These are phyloP conservation scores for Mucor saturninus DNA, from an alignment of 371 early-diverging fungal genomes.

Conservation along the genomic window DNA sequence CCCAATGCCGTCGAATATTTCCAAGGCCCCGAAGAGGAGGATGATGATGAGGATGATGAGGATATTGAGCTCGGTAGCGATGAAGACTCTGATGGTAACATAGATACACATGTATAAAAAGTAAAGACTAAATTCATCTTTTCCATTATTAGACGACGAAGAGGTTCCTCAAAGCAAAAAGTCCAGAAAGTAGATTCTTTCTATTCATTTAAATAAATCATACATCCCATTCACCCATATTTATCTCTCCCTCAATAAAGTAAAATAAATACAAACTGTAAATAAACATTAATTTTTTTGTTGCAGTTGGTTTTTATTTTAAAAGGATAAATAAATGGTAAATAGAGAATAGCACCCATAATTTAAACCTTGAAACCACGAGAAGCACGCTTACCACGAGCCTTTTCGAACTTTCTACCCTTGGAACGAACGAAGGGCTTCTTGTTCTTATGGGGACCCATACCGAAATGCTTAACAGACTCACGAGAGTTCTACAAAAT, in stretches of 20 bases:
- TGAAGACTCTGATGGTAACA: slow-evolving; percentile 23
- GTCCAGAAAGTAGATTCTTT: slow-evolving; percentile 15
- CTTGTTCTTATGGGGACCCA: slow-evolving; percentile 71
- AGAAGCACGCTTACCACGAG: slow-evolving; percentile 98
- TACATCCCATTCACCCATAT: neutral
- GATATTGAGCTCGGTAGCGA: slow-evolving; percentile 46
- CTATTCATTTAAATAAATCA: slow-evolving; percentile 14
- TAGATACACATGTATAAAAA: too few relatives aligned
- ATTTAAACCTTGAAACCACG: slow-evolving; percentile 92
- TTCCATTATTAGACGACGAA: slow-evolving; percentile 14
- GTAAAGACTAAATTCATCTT: neutral
- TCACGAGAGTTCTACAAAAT: slow-evolving; percentile 77
- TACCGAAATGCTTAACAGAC: slow-evolving; percentile 88
- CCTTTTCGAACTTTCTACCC: slow-evolving; percentile 99
- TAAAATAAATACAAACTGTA: too few relatives aligned
- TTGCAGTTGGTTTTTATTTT: too few relatives aligned
- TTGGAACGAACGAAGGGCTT: slow-evolving; percentile 96
- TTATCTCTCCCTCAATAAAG: too few relatives aligned
- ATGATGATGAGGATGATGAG: slow-evolving; percentile 34
- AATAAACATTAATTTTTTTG: too few relatives aligned
- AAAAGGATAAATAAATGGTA: too few relatives aligned
- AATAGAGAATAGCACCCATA: neutral
- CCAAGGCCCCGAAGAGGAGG: slow-evolving; percentile 29
- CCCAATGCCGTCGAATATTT: slow-evolving; percentile 42
- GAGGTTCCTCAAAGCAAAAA: slow-evolving; percentile 20